phyloP scores from a whole-genome alignment of 2,329 filamentous ascomycete genomes.

The Capronia americana region DNA sequence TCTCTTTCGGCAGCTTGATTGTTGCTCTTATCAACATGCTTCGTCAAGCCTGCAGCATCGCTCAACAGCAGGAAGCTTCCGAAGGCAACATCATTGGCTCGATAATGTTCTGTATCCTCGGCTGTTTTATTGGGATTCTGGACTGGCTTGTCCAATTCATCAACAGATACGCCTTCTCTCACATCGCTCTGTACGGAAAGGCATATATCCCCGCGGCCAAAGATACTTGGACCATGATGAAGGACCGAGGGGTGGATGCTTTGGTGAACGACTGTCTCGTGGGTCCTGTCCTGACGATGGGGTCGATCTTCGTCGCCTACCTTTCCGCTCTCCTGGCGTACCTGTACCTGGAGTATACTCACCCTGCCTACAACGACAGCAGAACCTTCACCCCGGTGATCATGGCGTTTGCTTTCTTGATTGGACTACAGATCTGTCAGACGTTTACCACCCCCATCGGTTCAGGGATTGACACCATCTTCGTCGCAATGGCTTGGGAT shows the following conservation, averaged over 20 bases:
- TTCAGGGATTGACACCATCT: conserved; percentile 90
- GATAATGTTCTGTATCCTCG: conserved; percentile 75
- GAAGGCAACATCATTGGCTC: conserved; percentile 72
- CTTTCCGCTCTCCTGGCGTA: conserved; percentile 81
- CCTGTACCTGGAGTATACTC: conserved; percentile 82
- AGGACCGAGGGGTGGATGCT: conserved; percentile 87
- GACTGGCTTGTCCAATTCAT: conserved; percentile 88
- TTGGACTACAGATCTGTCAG: conserved; percentile 87
- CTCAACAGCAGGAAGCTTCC: conserved; percentile 67
- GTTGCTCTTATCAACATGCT: conserved; percentile 87
- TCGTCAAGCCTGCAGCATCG: conserved; percentile 81
- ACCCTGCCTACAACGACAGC: conserved; percentile 77
- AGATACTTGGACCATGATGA: conserved; percentile 90
- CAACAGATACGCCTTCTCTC: conserved; percentile 90
- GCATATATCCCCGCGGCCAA: conserved; percentile 85
- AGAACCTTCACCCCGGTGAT: conserved; percentile 74
- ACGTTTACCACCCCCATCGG: conserved; percentile 87
- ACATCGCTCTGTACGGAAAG: conserved; percentile 93
- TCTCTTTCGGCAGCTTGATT: conserved; percentile 82
- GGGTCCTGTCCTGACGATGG: conserved; percentile 74
- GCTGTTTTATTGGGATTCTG: conserved; percentile 76
- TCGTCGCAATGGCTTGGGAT: conserved; percentile 76
- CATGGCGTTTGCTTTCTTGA: conserved; percentile 84
- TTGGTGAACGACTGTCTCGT: conserved; percentile 88
- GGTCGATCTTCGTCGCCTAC: conserved; percentile 82